A percentile compares a stretch with the other conserved stretches of the same genome.
Conservation (phyloP, 129 eudicot genomes). For the Flaveria trinervia region DNA sequence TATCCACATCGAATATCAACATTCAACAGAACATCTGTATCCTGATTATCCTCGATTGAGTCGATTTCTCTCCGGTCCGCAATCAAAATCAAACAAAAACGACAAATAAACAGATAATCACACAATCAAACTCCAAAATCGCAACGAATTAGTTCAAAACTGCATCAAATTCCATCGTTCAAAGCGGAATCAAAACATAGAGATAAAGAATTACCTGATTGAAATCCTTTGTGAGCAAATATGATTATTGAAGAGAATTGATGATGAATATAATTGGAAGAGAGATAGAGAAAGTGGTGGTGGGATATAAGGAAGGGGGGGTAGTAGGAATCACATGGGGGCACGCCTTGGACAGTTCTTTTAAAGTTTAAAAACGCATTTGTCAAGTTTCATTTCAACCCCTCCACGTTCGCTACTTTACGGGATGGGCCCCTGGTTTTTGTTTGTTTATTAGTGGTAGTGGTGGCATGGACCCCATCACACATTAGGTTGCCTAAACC, state of each 20-base stretch:
- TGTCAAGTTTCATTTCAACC: slow-evolving; percentile 12
- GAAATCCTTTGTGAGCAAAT: neutral
- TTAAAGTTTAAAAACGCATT: slow-evolving; percentile 21
- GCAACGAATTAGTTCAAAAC: too few species aligned
- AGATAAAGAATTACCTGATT: neutral
- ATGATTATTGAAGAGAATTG: slow-evolving; percentile 17
- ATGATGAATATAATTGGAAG: slow-evolving; percentile 29
- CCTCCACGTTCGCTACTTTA: slow-evolving; percentile 29
- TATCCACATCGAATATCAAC: neutral
- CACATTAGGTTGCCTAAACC: slow-evolving; percentile 39
- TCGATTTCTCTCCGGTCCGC: neutral
- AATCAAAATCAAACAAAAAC: slow-evolving; percentile 1
- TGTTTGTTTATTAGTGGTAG: slow-evolving; percentile 35
- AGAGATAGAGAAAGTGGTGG: slow-evolving; percentile 34
- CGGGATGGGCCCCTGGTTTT: slow-evolving; percentile 26
- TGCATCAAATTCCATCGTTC: too few species aligned
- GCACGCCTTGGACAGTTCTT: slow-evolving; percentile 48
- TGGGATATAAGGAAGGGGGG: slow-evolving; percentile 40
- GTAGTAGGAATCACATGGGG: slow-evolving; percentile 47
- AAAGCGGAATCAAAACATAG: too few species aligned
- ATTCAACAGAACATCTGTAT: neutral
- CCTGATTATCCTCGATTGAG: neutral
- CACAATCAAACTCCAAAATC: neutral
- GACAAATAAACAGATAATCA: neutral
- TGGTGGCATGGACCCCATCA: slow-evolving; percentile 36